Percentiles rank a stretch among this genome's conserved stretches.
Conservation (phyloP, 179 eudicot species). For the Camellia oleifera region DNA sequence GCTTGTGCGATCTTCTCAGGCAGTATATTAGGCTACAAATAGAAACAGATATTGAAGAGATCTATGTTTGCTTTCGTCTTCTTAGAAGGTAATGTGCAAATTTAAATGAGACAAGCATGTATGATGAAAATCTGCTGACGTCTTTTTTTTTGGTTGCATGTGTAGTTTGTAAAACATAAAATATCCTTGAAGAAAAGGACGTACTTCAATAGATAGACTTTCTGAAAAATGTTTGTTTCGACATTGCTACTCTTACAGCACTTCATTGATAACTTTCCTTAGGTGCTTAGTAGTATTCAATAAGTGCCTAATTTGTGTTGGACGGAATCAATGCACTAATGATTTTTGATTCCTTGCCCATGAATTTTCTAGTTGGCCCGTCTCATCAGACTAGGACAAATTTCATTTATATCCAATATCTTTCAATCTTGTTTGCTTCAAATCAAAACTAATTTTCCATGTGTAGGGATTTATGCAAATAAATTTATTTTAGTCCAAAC, state of each 20-base stretch:
- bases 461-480: neutral
- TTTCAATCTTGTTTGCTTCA: conserved; percentile 2
- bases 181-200: neutral
- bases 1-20: conserved; percentile 71
- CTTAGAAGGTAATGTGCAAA: conserved; percentile 58
- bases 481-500: neutral
- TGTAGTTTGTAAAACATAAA: neutral
- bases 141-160: neutral
- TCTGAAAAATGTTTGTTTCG: neutral
- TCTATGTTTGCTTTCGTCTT: conserved; percentile 68
- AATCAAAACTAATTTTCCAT: neutral
- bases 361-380: neutral
- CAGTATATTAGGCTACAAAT: conserved; percentile 71
- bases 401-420: neutral
- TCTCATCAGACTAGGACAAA: neutral
- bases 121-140: neutral
- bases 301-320: neutral
- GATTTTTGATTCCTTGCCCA: neutral
- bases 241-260: neutral
- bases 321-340: neutral
- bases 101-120: neutral
- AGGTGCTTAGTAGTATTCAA: neutral
- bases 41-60: conserved; percentile 81
- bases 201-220: neutral
- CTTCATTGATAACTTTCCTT: neutral